Evolutionary conservation across 2,329 filamentous ascomycete species (phyloP), one percentile per base, ranked within the genome.

Genomic region (Hymenoscyphus fraxineus): DNA sequence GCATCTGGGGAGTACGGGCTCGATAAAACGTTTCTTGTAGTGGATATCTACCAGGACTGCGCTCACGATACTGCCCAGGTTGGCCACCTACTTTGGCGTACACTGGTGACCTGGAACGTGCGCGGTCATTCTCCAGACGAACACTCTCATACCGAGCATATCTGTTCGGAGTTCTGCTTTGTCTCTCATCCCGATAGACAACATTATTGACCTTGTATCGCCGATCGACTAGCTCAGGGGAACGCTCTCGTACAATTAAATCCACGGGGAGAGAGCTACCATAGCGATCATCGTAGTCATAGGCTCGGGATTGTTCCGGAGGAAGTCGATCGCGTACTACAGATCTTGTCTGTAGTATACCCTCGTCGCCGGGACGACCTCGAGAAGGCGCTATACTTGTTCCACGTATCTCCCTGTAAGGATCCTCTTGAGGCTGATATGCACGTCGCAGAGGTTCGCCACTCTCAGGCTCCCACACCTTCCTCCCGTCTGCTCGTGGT

Each of bases 91-190:
- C 44, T 44, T 74, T 74, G 63, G 73, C 67, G 69, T 75, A 76
- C 63, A 73, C 68, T 60, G 76, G 75, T 47, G 77, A 77, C 59
- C 71, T 73, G 16, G 76, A 76, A 66, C 73, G 75, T 15, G 70
- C 69, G 59, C 72, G 73, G 51, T 74, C 74, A 64, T 70, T 70
- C 64, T 73, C 69, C n/a, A 72, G 69, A 67, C 74, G 69, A 60
- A 74, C 72, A 67, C 72, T 74, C 65, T 75, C 74, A 63, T 76
- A 76, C 32, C 74, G 63, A 61, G 73, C 72, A 68, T 72, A 75
- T 67, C 74, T 72, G 60, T 72, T 73, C 13, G 73, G 72, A 39
- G 72, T 71, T 41, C 70, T 71, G 44, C 71, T 67, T 64, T 74
- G 72, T 68, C 74, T 70, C 63, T 75, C 74, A 56, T 76, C 72